Evolutionary conservation across 305 asterid genomes (phyloP).

Genomic region (Fraxinus dipetala): DNA sequence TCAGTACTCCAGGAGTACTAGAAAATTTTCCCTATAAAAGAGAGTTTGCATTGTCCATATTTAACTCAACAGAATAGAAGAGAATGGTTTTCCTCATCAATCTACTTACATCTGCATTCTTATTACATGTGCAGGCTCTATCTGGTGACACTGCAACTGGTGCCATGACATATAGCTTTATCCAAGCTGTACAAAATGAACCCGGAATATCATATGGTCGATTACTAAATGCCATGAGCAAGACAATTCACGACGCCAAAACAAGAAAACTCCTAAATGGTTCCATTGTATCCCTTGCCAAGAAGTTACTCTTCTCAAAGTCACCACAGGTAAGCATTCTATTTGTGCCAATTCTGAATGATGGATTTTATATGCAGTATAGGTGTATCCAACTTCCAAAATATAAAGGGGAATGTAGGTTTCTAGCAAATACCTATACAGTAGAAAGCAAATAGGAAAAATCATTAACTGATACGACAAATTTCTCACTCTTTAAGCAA

Average conservation of each 20-base stretch:
- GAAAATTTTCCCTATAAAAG: not conserved
- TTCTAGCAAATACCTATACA: not conserved
- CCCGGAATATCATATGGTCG: conserved; percentile 46
- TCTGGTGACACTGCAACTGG: conserved; percentile 47
- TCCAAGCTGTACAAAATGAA: conserved; percentile 46
- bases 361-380: not conserved
- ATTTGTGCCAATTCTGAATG: not conserved
- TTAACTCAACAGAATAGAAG: conserved; percentile 2
- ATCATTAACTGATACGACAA: not conserved
- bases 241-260: conserved; percentile 30
- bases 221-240: conserved; percentile 42
- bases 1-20: not conserved
- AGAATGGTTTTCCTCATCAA: not conserved
- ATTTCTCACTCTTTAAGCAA: not conserved
- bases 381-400: not conserved
- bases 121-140: conserved; percentile 39
- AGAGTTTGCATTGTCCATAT: not conserved
- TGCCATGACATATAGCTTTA: conserved; percentile 59
- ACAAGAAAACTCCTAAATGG: conserved; percentile 21
- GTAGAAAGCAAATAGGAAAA: not conserved
- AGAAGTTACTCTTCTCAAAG: conserved; percentile 19
- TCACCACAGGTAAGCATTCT: conserved; percentile 30
- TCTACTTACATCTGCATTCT: not conserved
- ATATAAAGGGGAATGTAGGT: not conserved
- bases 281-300: conserved; percentile 32